phyloP scores from a whole-genome alignment of 768 basidiomycete genomes.

The Pulveroboletus sp. region DNA sequence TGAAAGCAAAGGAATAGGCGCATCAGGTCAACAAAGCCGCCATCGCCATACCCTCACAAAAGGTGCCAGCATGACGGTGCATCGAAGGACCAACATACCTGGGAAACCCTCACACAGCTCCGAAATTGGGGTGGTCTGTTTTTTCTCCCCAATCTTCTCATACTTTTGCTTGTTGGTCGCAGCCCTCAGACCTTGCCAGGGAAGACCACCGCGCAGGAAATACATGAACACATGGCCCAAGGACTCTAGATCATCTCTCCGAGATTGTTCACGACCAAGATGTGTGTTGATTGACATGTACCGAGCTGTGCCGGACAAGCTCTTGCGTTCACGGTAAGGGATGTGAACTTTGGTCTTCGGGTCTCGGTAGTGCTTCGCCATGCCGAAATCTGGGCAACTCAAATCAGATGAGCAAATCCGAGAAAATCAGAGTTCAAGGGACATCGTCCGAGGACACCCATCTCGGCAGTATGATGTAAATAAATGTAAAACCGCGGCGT shows the following conservation, averaged over 20 bases:
- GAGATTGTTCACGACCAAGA: slow-evolving; percentile 90
- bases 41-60: not conserved
- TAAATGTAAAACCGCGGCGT: not conserved
- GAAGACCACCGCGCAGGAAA: slow-evolving; percentile 92
- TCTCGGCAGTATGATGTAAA: not conserved
- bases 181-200: slow-evolving; percentile 97
- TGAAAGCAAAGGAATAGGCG: slow-evolving; percentile 2
- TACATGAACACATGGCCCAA: slow-evolving; percentile 99
- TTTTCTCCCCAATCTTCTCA: slow-evolving; percentile 99
- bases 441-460: not conserved
- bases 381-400: slow-evolving; percentile 78
- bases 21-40: not conserved
- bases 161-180: slow-evolving; percentile 99
- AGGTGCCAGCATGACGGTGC: not conserved
- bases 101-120: slow-evolving; percentile 98
- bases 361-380: slow-evolving; percentile 99
- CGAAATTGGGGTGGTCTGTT: slow-evolving; percentile 86
- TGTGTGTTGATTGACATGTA: slow-evolving; percentile 99
- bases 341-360: slow-evolving; percentile 98
- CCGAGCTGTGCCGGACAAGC: slow-evolving; percentile 91
- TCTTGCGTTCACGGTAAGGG: slow-evolving; percentile 98
- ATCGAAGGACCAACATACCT: slow-evolving; percentile 41
- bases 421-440: not conserved
- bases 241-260: slow-evolving; percentile 95
- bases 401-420: slow-evolving; percentile 9